A percentile compares a stretch with the other conserved stretches of the same genome.
These are phyloP conservation scores for Limnomonas spitsbergensis DNA, from an alignment of 139 green algal genomes.

Conservation along the genomic window DNA sequence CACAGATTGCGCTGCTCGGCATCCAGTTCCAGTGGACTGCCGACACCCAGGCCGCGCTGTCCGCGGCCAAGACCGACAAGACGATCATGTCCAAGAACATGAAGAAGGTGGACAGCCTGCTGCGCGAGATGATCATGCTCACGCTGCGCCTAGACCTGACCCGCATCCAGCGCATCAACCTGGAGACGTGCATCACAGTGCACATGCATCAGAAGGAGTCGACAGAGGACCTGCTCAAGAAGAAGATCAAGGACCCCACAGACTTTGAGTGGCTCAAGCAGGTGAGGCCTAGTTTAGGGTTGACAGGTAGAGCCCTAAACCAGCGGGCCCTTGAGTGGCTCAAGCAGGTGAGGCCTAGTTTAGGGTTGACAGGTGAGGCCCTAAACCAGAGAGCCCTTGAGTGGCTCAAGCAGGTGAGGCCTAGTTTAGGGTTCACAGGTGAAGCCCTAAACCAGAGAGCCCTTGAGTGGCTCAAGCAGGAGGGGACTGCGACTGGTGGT, in stretches of 20 bases:
- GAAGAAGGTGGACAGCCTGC: slow-evolving; percentile 68
- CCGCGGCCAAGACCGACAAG: slow-evolving; percentile 81
- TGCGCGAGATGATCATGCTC: slow-evolving; percentile 63
- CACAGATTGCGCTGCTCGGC: slow-evolving; percentile 81
- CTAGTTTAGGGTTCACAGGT: not conserved
- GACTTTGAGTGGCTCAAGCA: slow-evolving; percentile 99
- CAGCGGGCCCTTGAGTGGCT: slow-evolving; percentile 92
- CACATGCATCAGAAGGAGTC: slow-evolving; percentile 97
- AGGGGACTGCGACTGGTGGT: not conserved
- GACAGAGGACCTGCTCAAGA: slow-evolving; percentile 84
- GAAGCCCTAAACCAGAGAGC: too few species aligned
- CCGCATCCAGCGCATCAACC: slow-evolving; percentile 80
- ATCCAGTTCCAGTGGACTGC: slow-evolving; percentile 95
- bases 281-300: slow-evolving; percentile 22
- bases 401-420: slow-evolving; percentile 89
- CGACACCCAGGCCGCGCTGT: slow-evolving; percentile 76
- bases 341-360: slow-evolving; percentile 72
- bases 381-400: slow-evolving; percentile 89
- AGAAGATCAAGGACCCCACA: slow-evolving; percentile 89
- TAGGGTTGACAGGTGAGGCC: not conserved
- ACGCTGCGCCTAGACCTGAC: slow-evolving; percentile 78
- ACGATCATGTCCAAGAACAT: slow-evolving; percentile 78
- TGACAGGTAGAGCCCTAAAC: too few species aligned
- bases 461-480: slow-evolving; percentile 97
- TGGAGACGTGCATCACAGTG: slow-evolving; percentile 97